phyloP scores from a whole-genome alignment of 2,329 filamentous ascomycete genomes.

The Mycocentrospora acerina region DNA sequence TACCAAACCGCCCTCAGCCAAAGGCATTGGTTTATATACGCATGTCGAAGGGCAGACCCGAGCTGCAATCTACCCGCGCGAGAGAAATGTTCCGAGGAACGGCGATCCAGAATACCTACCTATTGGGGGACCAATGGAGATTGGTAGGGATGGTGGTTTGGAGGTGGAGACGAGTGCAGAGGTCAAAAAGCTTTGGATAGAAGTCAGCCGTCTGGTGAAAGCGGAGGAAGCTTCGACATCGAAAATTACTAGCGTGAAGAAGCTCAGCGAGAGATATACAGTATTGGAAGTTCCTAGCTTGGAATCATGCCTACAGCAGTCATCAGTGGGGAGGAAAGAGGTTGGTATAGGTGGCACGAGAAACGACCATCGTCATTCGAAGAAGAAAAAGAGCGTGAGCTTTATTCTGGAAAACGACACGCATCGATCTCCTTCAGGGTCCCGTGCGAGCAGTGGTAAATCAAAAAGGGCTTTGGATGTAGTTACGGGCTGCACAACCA shows the following conservation, averaged over 20 bases:
- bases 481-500: neutral
- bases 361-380: neutral
- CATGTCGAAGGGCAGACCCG: slow-evolving; percentile 18
- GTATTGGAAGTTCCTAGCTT: neutral
- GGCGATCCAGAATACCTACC: slow-evolving; percentile 8
- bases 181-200: slow-evolving; percentile 5
- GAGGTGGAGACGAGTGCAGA: slow-evolving; percentile 9
- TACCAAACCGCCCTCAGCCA: slow-evolving; percentile 8
- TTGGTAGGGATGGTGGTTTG: neutral
- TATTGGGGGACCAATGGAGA: slow-evolving; percentile 6
- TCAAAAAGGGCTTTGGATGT: neutral
- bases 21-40: slow-evolving; percentile 31
- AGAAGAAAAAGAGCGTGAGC: slow-evolving; percentile 1
- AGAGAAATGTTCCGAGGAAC: neutral
- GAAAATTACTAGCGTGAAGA: neutral
- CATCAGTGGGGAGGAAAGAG: neutral
- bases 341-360: neutral
- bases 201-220: neutral
- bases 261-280: slow-evolving; percentile 4
- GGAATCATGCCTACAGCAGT: too few species aligned
- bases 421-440: neutral
- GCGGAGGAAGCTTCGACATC: neutral
- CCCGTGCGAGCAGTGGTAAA: too few species aligned
- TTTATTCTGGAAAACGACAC: neutral
- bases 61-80: neutral